Conservation (phyloP, 208 protist species). For the Jaenimonas drosophilae region DNA sequence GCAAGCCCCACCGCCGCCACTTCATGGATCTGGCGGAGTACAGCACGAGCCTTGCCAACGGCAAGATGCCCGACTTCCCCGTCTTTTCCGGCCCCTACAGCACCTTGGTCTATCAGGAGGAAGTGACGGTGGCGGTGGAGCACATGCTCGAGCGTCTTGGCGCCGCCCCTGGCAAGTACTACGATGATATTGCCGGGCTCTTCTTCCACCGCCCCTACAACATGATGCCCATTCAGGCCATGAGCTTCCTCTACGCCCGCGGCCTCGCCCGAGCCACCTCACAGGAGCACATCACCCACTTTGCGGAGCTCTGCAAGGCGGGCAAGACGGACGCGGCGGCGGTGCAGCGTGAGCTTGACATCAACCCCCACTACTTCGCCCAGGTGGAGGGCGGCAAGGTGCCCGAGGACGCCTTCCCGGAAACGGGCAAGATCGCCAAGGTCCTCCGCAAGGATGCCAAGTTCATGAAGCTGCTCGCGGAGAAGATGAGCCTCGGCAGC, state of each 20-base stretch:
- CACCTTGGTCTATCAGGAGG: slow-evolving; percentile 84
- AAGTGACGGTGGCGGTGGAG: slow-evolving; percentile 81
- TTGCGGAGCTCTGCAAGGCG: slow-evolving; percentile 52
- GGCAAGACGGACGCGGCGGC: slow-evolving; percentile 33
- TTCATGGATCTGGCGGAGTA: slow-evolving; percentile 79
- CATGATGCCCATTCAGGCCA: slow-evolving; percentile 90
- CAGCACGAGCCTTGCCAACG: slow-evolving; percentile 42
- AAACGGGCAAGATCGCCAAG: slow-evolving; percentile 74
- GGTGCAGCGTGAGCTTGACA: slow-evolving; percentile 55
- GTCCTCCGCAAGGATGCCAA: slow-evolving; percentile 65
- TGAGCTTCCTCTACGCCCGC: slow-evolving; percentile 82
- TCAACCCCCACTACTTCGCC: slow-evolving; percentile 64
- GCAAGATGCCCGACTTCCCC: slow-evolving; percentile 85
- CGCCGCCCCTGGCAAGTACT: slow-evolving; percentile 62
- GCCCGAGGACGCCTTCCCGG: slow-evolving; percentile 62
- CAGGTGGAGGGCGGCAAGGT: slow-evolving; percentile 61
- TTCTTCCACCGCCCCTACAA: slow-evolving; percentile 91
- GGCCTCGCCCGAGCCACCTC: slow-evolving; percentile 69
- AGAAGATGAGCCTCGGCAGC: slow-evolving; percentile 86
- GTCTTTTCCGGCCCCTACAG: slow-evolving; percentile 88
- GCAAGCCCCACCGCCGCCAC: slow-evolving; percentile 82
- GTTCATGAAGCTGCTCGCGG: slow-evolving; percentile 64
- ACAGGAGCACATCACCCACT: slow-evolving; percentile 46
- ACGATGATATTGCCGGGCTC: slow-evolving; percentile 73
- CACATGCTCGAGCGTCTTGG: slow-evolving; percentile 72